Conservation (phyloP, 1,284 basidiomycete species). For the Sporisorium iseilematis-ciliati region DNA sequence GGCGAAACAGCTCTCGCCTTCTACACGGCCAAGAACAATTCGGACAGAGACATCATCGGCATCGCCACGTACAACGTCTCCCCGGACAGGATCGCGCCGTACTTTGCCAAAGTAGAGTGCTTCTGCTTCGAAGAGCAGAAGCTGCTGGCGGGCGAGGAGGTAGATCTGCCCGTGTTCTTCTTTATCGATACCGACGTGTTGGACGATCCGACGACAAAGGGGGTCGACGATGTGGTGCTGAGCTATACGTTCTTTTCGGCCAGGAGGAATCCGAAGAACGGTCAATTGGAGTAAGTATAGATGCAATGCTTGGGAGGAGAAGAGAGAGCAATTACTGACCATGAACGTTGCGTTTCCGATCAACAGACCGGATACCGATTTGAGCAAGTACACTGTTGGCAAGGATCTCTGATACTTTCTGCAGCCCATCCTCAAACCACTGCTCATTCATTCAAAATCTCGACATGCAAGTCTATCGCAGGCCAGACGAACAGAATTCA, state of each 20-base stretch:
- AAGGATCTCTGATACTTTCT: constrained; percentile 32
- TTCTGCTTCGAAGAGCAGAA: constrained; percentile 99
- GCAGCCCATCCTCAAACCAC: too few relatives aligned
- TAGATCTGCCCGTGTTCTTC: constrained; percentile 97
- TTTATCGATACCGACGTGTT: constrained; percentile 97
- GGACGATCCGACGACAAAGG: constrained; percentile 87
- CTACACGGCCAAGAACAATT: constrained; percentile 91
- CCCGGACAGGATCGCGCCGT: constrained; percentile 93
- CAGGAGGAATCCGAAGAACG: constrained; percentile 71
- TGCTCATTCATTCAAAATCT: background rate
- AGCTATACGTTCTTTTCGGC: constrained; percentile 95
- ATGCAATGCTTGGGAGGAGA: too few relatives aligned
- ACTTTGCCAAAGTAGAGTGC: constrained; percentile 99
- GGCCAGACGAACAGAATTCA: background rate
- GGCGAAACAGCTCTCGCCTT: constrained; percentile 97
- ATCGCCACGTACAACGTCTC: constrained; percentile 99
- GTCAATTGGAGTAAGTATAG: constrained; percentile 64
- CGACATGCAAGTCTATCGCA: too few relatives aligned
- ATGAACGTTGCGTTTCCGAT: background rate
- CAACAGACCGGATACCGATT: constrained; percentile 63
- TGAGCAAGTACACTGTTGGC: constrained; percentile 57
- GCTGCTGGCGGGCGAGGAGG: constrained; percentile 92
- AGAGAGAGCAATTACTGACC: background rate
- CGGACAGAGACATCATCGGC: constrained; percentile 89
- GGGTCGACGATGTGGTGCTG: constrained; percentile 89